A percentile compares a stretch with the other conserved stretches of the same genome.
Conservation (phyloP, 2,329 filamentous ascomycete species). For the Colletotrichum gigasporum region DNA sequence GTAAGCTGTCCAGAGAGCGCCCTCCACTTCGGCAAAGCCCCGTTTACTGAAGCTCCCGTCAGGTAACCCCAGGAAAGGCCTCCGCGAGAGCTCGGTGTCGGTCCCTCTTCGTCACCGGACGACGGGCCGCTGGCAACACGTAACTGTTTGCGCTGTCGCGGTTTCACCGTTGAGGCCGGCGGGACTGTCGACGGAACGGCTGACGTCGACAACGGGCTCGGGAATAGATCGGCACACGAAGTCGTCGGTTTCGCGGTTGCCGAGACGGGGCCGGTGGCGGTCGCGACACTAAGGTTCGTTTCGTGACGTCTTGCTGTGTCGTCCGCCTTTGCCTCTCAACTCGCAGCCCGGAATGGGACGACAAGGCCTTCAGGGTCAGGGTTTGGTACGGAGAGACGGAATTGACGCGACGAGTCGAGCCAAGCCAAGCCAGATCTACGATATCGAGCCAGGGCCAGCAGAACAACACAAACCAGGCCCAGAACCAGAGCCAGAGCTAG, state of each 20-base stretch:
- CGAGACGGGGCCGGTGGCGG: slow-evolving; percentile 28
- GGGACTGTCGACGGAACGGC: background rate
- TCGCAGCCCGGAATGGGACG: background rate
- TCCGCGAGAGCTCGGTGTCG: background rate
- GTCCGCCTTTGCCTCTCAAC: background rate
- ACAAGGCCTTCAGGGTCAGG: background rate
- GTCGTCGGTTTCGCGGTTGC: slow-evolving; percentile 8
- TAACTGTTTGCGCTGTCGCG: background rate
- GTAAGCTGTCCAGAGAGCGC: background rate
- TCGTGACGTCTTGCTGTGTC: slow-evolving; percentile 14
- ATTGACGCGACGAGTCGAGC: background rate
- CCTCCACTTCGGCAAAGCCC: slow-evolving; percentile 7
- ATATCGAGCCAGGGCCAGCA: no score
- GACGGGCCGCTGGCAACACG: slow-evolving; percentile 6
- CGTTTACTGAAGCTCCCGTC: background rate
- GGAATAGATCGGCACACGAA: background rate
- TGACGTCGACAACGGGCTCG: background rate
- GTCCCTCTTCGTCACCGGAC: background rate
- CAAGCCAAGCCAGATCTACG: background rate
- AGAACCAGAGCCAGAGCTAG: background rate
- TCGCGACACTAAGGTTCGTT: slow-evolving; percentile 16
- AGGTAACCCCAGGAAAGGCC: slow-evolving; percentile 4
- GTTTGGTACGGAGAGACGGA: no score
- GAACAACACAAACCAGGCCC: no score
- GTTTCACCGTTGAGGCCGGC: slow-evolving; percentile 1